Evolutionary conservation across 2,329 filamentous ascomycete genomes (phyloP).

Genomic region (Apiospora malaysiana): DNA sequence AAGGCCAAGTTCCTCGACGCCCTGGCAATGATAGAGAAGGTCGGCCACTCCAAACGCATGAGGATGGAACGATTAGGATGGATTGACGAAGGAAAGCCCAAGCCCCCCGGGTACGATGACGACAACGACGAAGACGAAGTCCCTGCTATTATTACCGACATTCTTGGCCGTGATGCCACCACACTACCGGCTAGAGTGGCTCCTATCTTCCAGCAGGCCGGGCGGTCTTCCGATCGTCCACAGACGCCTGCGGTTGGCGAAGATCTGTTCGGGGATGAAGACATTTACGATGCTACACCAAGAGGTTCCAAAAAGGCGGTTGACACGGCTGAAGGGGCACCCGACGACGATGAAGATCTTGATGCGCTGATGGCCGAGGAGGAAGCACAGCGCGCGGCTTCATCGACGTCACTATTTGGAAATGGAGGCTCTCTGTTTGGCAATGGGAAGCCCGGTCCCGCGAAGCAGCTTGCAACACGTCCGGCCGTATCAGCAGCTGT

Average conservation of each 20-base stretch:
- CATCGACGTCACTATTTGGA: conserved; percentile 32
- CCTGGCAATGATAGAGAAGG: conserved; percentile 87
- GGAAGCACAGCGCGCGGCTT: conserved; percentile 20
- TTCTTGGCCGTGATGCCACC: conserved; percentile 36
- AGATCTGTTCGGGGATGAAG: conserved; percentile 51
- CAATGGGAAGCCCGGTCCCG: background rate
- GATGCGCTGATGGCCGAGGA: conserved; percentile 36
- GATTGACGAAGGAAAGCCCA: conserved; percentile 78
- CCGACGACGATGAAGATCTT: conserved; percentile 46
- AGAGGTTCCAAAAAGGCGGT: conserved; percentile 31
- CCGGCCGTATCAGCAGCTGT: conserved; percentile 44
- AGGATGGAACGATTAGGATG: conserved; percentile 77
- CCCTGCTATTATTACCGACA: conserved; percentile 27
- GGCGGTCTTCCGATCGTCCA: conserved; percentile 34
- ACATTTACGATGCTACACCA: conserved; percentile 63
- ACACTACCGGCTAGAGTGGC: conserved; percentile 42
- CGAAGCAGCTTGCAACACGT: conserved; percentile 26
- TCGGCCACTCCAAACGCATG: conserved; percentile 83
- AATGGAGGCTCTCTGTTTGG: conserved; percentile 22
- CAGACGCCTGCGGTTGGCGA: conserved; percentile 40
- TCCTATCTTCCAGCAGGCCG: conserved; percentile 44
- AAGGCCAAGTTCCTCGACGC: conserved; percentile 94
- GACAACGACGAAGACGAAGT: conserved; percentile 42
- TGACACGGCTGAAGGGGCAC: conserved; percentile 32
- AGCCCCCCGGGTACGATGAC: conserved; percentile 37